Percentiles rank a stretch among this genome's conserved stretches.
These are phyloP conservation scores for Cutaneotrichosporon mucoides DNA, from an alignment of 1,284 basidiomycete species.

Conservation along the genomic window DNA sequence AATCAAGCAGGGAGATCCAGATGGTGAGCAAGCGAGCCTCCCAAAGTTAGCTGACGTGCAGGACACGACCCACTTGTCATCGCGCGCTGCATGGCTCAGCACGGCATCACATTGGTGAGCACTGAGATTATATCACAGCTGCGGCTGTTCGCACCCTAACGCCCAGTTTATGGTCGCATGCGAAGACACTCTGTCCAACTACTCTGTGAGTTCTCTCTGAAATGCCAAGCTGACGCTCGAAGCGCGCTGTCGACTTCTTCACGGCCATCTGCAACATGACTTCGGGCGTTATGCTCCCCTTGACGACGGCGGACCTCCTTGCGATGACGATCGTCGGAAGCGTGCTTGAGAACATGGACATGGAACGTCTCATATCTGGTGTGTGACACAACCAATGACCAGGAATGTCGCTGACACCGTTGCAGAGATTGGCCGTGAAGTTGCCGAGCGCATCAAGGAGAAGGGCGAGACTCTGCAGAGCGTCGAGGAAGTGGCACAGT, in stretches of 20 bases:
- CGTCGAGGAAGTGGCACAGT: conserved; percentile 88
- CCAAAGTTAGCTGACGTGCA: conserved; percentile 15
- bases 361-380: conserved; percentile 80
- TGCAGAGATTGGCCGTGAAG: conserved; percentile 80
- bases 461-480: conserved; percentile 64
- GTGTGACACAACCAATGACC: conserved; percentile 5
- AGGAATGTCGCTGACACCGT: conserved; percentile 5
- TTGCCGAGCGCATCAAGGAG: conserved; percentile 84
- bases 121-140: too few relatives aligned
- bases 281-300: conserved; percentile 88
- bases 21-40: conserved; percentile 50
- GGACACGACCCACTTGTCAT: conserved; percentile 83
- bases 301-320: conserved; percentile 91
- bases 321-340: conserved; percentile 95
- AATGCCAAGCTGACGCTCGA: conserved; percentile 3
- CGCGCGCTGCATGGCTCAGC: conserved; percentile 80
- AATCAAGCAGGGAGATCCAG: conserved; percentile 86
- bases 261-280: conserved; percentile 88
- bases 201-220: conserved; percentile 62
- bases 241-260: conserved; percentile 94
- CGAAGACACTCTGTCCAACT: conserved; percentile 92
- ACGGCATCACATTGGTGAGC: conserved; percentile 81
- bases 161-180: conserved; percentile 92
- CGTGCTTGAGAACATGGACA: conserved; percentile 95
- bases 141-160: too few relatives aligned